Conservation (phyloP, 2,329 filamentous ascomycete species). For the Aspergillus glaucus region DNA sequence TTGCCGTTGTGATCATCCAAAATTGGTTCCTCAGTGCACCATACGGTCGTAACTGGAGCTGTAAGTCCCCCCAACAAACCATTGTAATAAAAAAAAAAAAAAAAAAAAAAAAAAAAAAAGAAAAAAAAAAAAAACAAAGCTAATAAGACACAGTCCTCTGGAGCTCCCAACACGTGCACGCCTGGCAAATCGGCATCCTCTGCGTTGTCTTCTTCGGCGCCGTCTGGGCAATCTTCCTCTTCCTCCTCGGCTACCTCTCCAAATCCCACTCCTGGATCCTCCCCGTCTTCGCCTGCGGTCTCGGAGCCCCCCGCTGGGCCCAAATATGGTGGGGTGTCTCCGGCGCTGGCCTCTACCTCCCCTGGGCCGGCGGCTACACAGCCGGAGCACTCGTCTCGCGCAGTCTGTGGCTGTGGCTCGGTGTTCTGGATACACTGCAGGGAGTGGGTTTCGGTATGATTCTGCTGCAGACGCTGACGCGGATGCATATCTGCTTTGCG, state of each 20-base stretch:
- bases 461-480: slow-evolving; percentile 57
- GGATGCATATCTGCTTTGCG: slow-evolving; percentile 59
- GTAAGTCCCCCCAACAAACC: slow-evolving; percentile 21
- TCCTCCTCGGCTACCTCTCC: slow-evolving; percentile 50
- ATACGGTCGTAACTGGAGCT: slow-evolving; percentile 62
- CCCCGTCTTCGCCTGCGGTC: slow-evolving; percentile 60
- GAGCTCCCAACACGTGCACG: slow-evolving; percentile 49
- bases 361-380: slow-evolving; percentile 54
- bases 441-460: slow-evolving; percentile 64
- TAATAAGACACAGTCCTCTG: slow-evolving; percentile 43
- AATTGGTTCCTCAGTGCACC: slow-evolving; percentile 62
- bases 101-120: background rate
- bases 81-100: background rate
- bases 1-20: slow-evolving; percentile 57
- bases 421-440: slow-evolving; percentile 59
- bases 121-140: background rate
- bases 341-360: slow-evolving; percentile 55
- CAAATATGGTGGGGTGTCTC: slow-evolving; percentile 63
- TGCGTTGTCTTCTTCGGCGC: slow-evolving; percentile 44
- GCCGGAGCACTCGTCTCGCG: slow-evolving; percentile 52
- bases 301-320: slow-evolving; percentile 59
- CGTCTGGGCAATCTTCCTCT: slow-evolving; percentile 46
- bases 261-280: slow-evolving; percentile 60
- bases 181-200: slow-evolving; percentile 53
- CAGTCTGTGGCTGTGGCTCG: slow-evolving; percentile 61